A percentile compares a stretch with the other conserved stretches of the same genome.
Conservation (phyloP, 371 early-diverging fungal species). For the Dinochytrium kinnereticum region DNA sequence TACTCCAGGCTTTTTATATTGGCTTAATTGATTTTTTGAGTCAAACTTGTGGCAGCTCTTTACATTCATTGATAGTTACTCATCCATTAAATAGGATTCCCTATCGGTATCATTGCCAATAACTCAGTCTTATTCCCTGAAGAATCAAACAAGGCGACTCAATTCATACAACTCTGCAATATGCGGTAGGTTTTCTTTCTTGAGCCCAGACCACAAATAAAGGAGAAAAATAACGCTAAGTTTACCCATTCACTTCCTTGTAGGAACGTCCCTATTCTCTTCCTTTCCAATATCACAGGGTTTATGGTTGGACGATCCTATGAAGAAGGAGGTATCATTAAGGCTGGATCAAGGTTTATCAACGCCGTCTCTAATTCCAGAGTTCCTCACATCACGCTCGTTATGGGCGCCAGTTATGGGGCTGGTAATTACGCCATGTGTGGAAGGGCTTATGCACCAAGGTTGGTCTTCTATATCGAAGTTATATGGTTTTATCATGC, state of each 20-base stretch:
- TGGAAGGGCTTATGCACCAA: slow-evolving; percentile 74
- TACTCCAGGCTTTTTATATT: neutral
- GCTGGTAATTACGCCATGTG: slow-evolving; percentile 86
- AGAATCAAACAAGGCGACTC: slow-evolving; percentile 78
- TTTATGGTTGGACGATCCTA: slow-evolving; percentile 81
- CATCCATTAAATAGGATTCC: too few species aligned
- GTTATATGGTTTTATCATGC: too few species aligned
- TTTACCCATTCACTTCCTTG: neutral
- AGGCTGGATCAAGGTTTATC: slow-evolving; percentile 77
- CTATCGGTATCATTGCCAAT: slow-evolving; percentile 75
- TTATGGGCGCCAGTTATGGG: slow-evolving; percentile 79
- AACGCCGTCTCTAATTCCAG: slow-evolving; percentile 76
- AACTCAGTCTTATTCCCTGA: slow-evolving; percentile 74
- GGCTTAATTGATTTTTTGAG: neutral
- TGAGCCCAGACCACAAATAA: too few species aligned
- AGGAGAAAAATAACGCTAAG: neutral
- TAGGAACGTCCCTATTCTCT: slow-evolving; percentile 70
- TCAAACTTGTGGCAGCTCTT: neutral
- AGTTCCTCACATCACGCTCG: slow-evolving; percentile 76
- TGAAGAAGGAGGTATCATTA: slow-evolving; percentile 80
- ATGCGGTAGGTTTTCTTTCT: slow-evolving; percentile 52
- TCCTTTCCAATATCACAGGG: slow-evolving; percentile 77
- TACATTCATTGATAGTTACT: neutral
- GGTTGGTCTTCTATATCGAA: too few species aligned
- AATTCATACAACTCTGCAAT: slow-evolving; percentile 79